Evolutionary conservation across 768 basidiomycete species (phyloP), one percentile per base, ranked within the genome.

Genomic region (Psilocybe cubensis): DNA sequence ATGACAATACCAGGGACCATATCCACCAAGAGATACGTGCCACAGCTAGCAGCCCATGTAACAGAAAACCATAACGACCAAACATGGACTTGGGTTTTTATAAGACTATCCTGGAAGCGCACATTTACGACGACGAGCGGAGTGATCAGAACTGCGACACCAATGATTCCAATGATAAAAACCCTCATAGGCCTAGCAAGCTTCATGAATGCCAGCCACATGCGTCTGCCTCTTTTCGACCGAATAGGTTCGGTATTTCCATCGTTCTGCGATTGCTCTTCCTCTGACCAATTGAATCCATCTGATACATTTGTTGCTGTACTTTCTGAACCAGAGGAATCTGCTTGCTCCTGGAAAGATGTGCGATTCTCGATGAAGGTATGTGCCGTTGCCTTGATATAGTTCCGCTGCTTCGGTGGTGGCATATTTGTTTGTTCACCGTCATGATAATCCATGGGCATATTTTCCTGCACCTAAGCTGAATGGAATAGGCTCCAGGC

Each of bases 261-360:
- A 4, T 66, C 66, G 14, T 68, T 54, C 24, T 79, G 79, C 24
- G 66, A 71, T 21, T 79, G 79, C 12, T 86, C 83, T 45, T 83
- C 85, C 50, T 85, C 81, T 53, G 89, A 86, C 88, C 88, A 89
- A 74, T 90, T 79, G 62, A 92, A 90, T 63, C 90, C 86, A 65
- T 89, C 88, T 9, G 80, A 82, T 3, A 83, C 79, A 61, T 85
- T 82, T 11, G 87, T 87, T 24, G 75, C 79, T n/a, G 83, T 77
- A 20, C 74, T 75, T 52, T 79, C 79, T 9, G 78, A 72, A 46
- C 79, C 78, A 6, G 72, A 70, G 20, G 62, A 59, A 12, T 60
- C 52, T 47, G 28, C 54, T 54, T 60, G 53, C 29, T 25, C 41
- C 23, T 59, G 51, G 35, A 41, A 52, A 3, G 42, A 46, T 46